A percentile compares a stretch with the other conserved stretches of the same genome.
phyloP scores from a whole-genome alignment of 2,329 filamentous ascomycete species.

The Lachnellula subtilissima region DNA sequence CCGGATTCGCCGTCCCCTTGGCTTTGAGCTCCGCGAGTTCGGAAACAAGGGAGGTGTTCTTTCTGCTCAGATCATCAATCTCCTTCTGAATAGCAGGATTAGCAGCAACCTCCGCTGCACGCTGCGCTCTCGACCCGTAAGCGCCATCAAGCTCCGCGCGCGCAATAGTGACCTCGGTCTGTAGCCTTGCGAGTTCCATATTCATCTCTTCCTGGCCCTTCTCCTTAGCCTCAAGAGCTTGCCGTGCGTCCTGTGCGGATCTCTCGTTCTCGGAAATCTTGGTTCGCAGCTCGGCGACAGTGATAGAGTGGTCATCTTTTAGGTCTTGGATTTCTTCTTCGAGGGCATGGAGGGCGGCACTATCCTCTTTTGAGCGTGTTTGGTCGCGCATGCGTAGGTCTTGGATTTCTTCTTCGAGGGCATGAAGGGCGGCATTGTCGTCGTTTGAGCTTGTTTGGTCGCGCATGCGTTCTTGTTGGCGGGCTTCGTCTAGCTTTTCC shows the following conservation, averaged over 20 bases:
- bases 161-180: conserved; percentile 82
- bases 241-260: conserved; percentile 25
- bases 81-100: conserved; percentile 55
- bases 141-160: conserved; percentile 89
- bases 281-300: neutral
- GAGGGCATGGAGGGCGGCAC: conserved; percentile 23
- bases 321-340: conserved; percentile 25
- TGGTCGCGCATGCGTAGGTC: conserved; percentile 23
- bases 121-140: conserved; percentile 71
- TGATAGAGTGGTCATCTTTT: conserved; percentile 21
- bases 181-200: conserved; percentile 58
- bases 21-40: conserved; percentile 26
- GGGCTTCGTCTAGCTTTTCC: conserved; percentile 31
- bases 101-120: conserved; percentile 59
- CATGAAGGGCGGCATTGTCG: conserved; percentile 27
- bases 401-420: conserved; percentile 18
- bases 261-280: conserved; percentile 6
- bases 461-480: conserved; percentile 21
- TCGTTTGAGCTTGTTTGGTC: conserved; percentile 23
- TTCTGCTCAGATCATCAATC: conserved; percentile 49
- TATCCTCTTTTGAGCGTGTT: conserved; percentile 25
- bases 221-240: conserved; percentile 35
- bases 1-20: conserved; percentile 6
- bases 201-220: conserved; percentile 52
- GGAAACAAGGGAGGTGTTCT: conserved; percentile 33